Conservation (phyloP, 225 moss, liverwort and hornwort species). For the Pleurozium schreberi region DNA sequence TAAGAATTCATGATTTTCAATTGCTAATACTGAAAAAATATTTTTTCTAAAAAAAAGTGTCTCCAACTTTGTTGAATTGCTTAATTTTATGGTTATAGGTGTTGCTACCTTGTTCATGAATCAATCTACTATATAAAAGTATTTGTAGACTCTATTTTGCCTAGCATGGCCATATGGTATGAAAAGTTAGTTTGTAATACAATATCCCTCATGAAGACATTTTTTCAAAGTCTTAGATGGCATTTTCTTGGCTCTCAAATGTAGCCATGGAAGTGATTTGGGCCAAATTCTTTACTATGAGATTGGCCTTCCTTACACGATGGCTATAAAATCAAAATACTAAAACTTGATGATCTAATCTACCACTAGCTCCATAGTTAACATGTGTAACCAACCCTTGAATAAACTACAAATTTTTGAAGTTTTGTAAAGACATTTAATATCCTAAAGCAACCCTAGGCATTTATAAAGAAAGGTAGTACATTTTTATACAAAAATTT, state of each 20-base stretch:
- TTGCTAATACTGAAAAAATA: no score
- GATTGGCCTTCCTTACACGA: not conserved
- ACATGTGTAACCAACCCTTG: not conserved
- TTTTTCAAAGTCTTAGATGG: not conserved
- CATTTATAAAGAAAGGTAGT: not conserved
- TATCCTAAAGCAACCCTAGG: accelerated
- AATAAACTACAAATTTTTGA: accelerated
- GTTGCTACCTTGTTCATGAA: no score
- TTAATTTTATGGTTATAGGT: no score
- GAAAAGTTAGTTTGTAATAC: not conserved
- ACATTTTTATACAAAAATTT: not conserved
- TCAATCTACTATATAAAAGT: not conserved
- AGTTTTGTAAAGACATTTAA: not conserved
- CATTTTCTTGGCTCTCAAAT: not conserved
- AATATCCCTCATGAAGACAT: not conserved
- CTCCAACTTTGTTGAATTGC: no score
- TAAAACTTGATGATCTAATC: not conserved
- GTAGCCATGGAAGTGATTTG: not conserved
- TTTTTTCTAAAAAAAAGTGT: no score
- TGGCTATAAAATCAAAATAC: not conserved
- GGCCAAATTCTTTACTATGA: not conserved
- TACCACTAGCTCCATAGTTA: accelerated
- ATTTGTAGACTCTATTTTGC: not conserved
- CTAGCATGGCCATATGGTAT: not conserved
- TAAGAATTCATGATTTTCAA: no score